Evolutionary conservation across 345 rosid genomes (phyloP).

Genomic region (Citrus maxima): DNA sequence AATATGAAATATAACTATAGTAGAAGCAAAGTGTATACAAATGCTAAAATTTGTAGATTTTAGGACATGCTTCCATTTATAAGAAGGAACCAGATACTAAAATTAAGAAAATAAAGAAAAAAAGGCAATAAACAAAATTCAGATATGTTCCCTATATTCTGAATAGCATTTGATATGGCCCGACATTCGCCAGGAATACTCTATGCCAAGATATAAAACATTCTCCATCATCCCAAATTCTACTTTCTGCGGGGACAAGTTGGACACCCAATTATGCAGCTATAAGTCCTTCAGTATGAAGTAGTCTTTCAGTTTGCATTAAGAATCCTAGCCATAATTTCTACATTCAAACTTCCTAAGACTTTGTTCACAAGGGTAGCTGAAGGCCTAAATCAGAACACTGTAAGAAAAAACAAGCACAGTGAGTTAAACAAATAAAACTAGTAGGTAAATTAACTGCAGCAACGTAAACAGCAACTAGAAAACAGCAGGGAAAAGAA

Average conservation of each 20-base stretch:
- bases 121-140: background rate
- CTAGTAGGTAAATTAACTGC: no score
- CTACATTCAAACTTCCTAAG: no score
- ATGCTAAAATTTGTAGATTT: background rate
- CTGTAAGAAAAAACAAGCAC: no score
- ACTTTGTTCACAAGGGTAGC: no score
- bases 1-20: background rate
- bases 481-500: no score
- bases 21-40: background rate
- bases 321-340: no score
- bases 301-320: no score
- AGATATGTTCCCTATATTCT: background rate
- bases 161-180: background rate
- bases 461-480: no score
- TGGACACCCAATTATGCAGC: no score
- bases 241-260: background rate
- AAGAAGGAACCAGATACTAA: background rate
- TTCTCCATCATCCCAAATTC: background rate
- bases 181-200: background rate
- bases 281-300: no score
- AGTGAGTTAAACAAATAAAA: no score
- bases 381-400: no score
- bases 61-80: background rate
- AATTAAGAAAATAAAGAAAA: background rate
- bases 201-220: background rate